Evolutionary conservation across 257 asterid genomes (phyloP).

Genomic region (Solanum lignicaule): DNA sequence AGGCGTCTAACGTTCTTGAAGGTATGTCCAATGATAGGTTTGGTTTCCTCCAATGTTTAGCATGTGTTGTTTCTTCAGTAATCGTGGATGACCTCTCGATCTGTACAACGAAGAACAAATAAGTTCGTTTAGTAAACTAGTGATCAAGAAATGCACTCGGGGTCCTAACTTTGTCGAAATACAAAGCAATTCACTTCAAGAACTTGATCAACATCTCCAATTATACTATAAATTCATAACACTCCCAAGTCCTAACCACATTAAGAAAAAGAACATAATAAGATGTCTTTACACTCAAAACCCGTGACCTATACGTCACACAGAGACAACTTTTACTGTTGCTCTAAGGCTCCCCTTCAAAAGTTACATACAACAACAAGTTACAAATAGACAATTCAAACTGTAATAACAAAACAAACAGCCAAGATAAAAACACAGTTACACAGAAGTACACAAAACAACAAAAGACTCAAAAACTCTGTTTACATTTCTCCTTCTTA

Average conservation of each 20-base stretch:
- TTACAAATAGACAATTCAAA: background rate
- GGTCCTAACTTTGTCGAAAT: too few species aligned
- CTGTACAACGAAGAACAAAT: constrained; percentile 14
- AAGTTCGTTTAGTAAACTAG: background rate
- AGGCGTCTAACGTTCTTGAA: constrained; percentile 29
- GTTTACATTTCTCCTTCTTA: background rate
- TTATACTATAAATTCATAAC: background rate
- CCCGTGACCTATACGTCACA: background rate
- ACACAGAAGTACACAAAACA: background rate
- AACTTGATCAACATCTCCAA: background rate
- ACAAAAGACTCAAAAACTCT: background rate
- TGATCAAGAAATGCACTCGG: background rate
- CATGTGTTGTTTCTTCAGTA: constrained; percentile 28
- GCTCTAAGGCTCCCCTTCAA: background rate
- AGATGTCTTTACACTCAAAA: background rate
- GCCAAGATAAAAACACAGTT: background rate
- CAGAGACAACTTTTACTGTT: background rate
- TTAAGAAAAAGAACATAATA: background rate
- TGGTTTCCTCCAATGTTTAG: constrained; percentile 50
- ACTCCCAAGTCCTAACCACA: background rate
- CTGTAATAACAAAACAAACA: background rate
- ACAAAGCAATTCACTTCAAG: background rate
- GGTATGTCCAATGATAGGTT: constrained; percentile 73
- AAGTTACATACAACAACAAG: background rate
- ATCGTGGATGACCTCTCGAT: constrained; percentile 20